phyloP scores from a whole-genome alignment of 257 asterid genomes.

The Sherardia arvensis region DNA sequence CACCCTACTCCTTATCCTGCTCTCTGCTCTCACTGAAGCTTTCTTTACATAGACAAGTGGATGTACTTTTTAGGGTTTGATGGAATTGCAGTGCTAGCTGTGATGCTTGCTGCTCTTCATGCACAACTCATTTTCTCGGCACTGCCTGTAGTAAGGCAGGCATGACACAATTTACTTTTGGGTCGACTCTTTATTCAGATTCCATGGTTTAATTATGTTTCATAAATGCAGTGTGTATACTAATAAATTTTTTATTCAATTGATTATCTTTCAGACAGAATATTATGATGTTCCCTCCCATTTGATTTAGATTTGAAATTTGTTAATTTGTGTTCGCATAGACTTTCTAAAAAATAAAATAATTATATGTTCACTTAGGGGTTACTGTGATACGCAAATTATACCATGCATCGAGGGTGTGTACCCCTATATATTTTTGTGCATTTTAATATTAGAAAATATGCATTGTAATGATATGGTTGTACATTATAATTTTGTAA shows the following conservation, averaged over 20 bases:
- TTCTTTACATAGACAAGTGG: not conserved
- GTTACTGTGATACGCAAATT: too few relatives aligned
- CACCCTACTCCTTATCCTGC: slow-evolving; percentile 11
- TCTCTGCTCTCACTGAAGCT: too few relatives aligned
- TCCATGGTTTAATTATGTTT: not conserved
- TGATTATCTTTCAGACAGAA: not conserved
- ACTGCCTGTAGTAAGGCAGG: not conserved
- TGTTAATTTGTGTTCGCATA: too few relatives aligned
- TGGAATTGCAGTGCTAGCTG: slow-evolving; percentile 6
- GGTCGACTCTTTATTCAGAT: not conserved
- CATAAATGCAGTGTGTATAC: not conserved
- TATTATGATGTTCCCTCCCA: not conserved
- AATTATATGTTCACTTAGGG: too few relatives aligned
- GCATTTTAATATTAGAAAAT: too few relatives aligned
- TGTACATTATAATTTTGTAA: too few relatives aligned
- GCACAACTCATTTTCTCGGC: slow-evolving; percentile 36
- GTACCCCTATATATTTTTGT: too few relatives aligned
- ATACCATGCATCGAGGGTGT: too few relatives aligned
- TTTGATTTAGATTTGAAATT: not conserved
- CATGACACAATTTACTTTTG: not conserved
- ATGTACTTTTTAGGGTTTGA: not conserved
- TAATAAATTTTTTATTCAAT: not conserved
- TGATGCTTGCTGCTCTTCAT: slow-evolving; percentile 16
- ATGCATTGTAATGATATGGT: too few relatives aligned
- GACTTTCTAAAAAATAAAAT: too few relatives aligned